Evolutionary conservation across 805 yeast genomes (phyloP).

Genomic region (Myxozyma monticola): DNA sequence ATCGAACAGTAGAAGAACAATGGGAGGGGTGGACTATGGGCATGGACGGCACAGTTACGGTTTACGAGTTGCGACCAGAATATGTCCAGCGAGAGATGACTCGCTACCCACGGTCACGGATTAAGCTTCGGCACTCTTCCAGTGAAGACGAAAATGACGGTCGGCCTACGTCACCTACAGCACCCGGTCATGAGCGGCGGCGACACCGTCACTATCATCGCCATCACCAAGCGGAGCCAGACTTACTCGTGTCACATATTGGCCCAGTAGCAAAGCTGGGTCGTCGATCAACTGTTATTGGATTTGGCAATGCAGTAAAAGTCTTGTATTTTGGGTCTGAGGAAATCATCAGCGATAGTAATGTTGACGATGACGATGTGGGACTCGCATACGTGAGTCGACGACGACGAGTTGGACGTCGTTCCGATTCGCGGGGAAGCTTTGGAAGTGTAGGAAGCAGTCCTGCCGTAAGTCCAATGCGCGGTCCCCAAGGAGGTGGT

Average conservation of each 20-base stretch:
- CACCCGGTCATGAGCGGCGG: not conserved
- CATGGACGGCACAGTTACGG: conserved; percentile 61
- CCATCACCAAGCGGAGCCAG: conserved; percentile 14
- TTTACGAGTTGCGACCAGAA: conserved; percentile 55
- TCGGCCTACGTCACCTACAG: not conserved
- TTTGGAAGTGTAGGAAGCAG: conserved; percentile 4
- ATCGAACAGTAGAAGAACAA: conserved; percentile 8
- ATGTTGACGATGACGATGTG: conserved; percentile 41
- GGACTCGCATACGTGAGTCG: conserved; percentile 26
- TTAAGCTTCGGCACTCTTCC: conserved; percentile 10
- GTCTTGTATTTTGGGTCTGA: conserved; percentile 75
- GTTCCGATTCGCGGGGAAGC: conserved; percentile 24
- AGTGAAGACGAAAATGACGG: conserved; percentile 11
- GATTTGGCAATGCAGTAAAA: conserved; percentile 71
- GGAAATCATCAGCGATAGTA: conserved; percentile 60
- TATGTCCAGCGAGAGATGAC: conserved; percentile 2
- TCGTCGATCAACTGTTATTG: conserved; percentile 71
- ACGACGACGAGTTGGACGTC: conserved; percentile 19
- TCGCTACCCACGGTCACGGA: conserved; percentile 9
- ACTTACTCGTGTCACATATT: conserved; percentile 49
- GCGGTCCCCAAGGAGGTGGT: conserved; percentile 9
- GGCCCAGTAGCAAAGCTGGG: conserved; percentile 72
- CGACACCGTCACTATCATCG: conserved; percentile 1
- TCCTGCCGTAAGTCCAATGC: conserved; percentile 1
- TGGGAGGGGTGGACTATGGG: conserved; percentile 86